phyloP scores from a whole-genome alignment of 1,284 basidiomycete genomes.

The Cryptococcus sp. region DNA sequence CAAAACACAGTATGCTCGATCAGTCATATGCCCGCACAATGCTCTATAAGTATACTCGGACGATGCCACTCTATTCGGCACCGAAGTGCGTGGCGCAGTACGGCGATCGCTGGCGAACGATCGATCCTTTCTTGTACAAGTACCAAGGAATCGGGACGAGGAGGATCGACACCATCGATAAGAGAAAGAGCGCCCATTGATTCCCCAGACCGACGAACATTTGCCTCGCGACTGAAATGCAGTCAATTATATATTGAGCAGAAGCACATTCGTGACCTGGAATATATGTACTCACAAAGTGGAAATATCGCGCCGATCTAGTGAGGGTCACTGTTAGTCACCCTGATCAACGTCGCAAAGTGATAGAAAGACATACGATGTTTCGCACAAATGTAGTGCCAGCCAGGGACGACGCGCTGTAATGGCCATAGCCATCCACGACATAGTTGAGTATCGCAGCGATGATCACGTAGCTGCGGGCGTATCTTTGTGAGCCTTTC shows the following conservation, averaged over 20 bases:
- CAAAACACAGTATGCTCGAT: too few species aligned
- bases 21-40: too few species aligned
- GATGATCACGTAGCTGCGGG: conserved; percentile 28
- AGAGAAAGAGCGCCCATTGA: conserved; percentile 30
- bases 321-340: neutral
- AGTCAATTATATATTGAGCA: neutral
- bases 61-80: conserved; percentile 4
- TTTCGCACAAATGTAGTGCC: conserved; percentile 35
- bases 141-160: conserved; percentile 30
- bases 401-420: conserved; percentile 31
- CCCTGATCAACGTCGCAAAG: neutral
- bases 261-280: neutral
- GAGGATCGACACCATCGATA: conserved; percentile 28
- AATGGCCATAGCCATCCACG: conserved; percentile 38
- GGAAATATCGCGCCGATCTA: conserved; percentile 34
- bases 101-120: conserved; percentile 23
- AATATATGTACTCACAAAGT: conserved; percentile 21
- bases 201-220: conserved; percentile 39
- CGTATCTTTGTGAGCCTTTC: conserved; percentile 2
- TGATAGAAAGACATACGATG: conserved; percentile 17
- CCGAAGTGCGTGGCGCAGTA: conserved; percentile 31
- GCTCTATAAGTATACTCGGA: too few species aligned
- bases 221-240: conserved; percentile 24
- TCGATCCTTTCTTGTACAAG: conserved; percentile 24
- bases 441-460: conserved; percentile 37